Evolutionary conservation across 2,329 filamentous ascomycete genomes (phyloP).

Genomic region (Cladosporium velox): DNA sequence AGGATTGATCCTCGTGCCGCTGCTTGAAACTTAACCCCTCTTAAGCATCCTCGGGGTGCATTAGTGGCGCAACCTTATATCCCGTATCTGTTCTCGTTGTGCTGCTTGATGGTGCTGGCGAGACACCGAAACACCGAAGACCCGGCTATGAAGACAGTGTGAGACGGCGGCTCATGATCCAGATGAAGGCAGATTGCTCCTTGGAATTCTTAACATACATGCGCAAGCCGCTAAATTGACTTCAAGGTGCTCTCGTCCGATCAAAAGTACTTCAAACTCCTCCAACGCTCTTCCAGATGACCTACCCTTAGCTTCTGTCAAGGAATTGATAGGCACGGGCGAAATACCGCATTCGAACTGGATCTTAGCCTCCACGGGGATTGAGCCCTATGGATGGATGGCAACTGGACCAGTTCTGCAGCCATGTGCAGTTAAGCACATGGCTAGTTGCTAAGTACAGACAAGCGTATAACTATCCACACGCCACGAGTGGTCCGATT

Average conservation of each 20-base stretch:
- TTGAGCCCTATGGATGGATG: neutral
- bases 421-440: conserved; percentile 11
- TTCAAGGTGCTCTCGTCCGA: neutral
- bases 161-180: neutral
- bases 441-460: conserved; percentile 13
- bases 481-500: conserved; percentile 1
- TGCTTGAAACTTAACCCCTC: neutral
- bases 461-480: conserved; percentile 13
- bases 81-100: neutral
- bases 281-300: neutral
- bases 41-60: neutral
- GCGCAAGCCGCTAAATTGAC: neutral
- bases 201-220: neutral
- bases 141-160: neutral
- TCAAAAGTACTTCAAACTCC: neutral
- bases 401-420: neutral
- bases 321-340: neutral
- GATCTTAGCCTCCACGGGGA: neutral
- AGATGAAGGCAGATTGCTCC: neutral
- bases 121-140: neutral
- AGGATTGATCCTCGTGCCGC: neutral
- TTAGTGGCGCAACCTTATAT: neutral
- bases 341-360: neutral
- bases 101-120: neutral
- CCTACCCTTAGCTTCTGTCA: neutral